Conservation (phyloP, 2,329 filamentous ascomycete species). For the Fusarium sp. region DNA sequence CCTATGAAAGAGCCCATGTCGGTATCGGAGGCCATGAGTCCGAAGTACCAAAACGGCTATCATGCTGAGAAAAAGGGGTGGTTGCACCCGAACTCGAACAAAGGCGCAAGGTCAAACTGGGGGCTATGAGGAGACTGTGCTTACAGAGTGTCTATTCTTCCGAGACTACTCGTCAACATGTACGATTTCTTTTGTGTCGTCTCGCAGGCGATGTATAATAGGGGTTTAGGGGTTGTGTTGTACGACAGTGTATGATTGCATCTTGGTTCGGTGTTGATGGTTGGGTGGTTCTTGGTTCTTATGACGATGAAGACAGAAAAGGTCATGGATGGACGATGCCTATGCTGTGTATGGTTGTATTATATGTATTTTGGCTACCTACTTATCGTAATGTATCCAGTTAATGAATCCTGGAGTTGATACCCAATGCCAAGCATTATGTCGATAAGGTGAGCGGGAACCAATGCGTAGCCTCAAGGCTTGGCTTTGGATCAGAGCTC, state of each 20-base stretch:
- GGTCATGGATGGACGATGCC: background rate
- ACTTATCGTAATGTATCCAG: background rate
- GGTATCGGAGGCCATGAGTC: conserved; percentile 50
- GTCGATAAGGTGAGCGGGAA: conserved; percentile 15
- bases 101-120: conserved; percentile 41
- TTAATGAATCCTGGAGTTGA: background rate
- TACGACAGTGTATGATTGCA: conserved; percentile 32
- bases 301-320: conserved; percentile 23
- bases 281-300: background rate
- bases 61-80: conserved; percentile 42
- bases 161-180: background rate
- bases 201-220: conserved; percentile 17
- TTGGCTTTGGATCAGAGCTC: conserved; percentile 31
- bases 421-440: conserved; percentile 1
- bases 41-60: conserved; percentile 34
- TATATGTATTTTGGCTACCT: background rate
- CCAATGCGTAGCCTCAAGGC: conserved; percentile 8
- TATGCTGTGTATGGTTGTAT: conserved; percentile 2
- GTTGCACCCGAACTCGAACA: conserved; percentile 40
- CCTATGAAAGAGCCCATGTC: conserved; percentile 53
- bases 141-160: background rate
- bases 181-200: conserved; percentile 25
- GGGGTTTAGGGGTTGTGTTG: conserved; percentile 3
- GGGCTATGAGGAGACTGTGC: conserved; percentile 34
- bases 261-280: conserved; percentile 30